phyloP scores from a whole-genome alignment of 306 rosid genomes.

The Glycine soja region DNA sequence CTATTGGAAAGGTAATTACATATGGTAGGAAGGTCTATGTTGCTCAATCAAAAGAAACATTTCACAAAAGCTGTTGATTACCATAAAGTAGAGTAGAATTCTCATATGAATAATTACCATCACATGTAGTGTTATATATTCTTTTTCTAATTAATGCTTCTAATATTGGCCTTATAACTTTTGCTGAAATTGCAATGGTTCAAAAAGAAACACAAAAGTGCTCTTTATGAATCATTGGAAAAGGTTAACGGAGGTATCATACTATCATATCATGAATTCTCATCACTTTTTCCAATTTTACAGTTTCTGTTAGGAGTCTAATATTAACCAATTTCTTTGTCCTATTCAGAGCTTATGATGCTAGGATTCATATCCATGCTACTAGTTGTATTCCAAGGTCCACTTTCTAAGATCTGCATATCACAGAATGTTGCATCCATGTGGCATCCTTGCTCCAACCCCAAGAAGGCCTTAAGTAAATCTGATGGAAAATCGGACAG shows the following conservation, averaged over 20 bases:
- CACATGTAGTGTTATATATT: background rate
- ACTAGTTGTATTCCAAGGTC: conserved; percentile 47
- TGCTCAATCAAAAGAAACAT: background rate
- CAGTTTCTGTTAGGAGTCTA: background rate
- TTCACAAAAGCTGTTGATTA: background rate
- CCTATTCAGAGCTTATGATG: conserved; percentile 49
- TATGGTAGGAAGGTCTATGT: background rate
- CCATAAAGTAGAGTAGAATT: background rate
- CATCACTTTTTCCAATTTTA: background rate
- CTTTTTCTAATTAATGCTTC: background rate
- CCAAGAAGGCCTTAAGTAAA: background rate
- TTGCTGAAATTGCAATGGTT: conserved; percentile 42
- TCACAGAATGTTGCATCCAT: conserved; percentile 34
- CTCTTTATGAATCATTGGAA: conserved; percentile 49
- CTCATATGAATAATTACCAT: background rate
- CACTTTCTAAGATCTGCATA: conserved; percentile 49
- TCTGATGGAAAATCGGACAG: background rate
- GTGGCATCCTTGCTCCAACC: conserved; percentile 52
- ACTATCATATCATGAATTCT: background rate
- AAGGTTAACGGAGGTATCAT: conserved; percentile 51
- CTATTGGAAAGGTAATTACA: conserved; percentile 53
- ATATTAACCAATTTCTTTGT: background rate
- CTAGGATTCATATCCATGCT: conserved; percentile 51
- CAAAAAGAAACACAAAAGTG: conserved; percentile 41
- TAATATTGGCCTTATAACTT: background rate